phyloP scores from a whole-genome alignment of 1,139 yeast genomes.

The Kurtzmaniella quercitrusa region DNA sequence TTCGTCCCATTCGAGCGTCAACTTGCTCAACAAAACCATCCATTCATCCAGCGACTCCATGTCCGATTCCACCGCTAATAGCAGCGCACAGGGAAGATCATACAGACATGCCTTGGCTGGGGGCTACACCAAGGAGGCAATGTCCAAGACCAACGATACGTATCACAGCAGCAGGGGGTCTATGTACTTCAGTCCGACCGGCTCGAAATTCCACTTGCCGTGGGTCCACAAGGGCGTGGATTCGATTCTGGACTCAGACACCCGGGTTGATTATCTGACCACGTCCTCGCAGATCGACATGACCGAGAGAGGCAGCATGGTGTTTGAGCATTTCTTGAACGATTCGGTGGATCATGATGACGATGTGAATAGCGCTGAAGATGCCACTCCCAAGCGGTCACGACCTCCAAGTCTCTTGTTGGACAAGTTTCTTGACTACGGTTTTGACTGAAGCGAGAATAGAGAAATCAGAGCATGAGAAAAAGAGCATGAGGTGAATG shows the following conservation, averaged over 20 bases:
- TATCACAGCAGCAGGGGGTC: slow-evolving; percentile 20
- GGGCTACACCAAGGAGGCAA: neutral
- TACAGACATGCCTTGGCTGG: slow-evolving; percentile 17
- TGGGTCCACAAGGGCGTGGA: neutral
- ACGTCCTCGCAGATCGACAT: slow-evolving; percentile 1
- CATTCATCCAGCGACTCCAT: slow-evolving; percentile 5
- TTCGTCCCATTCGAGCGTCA: slow-evolving; percentile 9
- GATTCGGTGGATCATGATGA: neutral
- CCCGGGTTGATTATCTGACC: neutral
- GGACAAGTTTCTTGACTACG: slow-evolving; percentile 21
- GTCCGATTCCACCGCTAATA: slow-evolving; percentile 8
- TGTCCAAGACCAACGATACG: neutral
- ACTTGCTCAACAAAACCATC: slow-evolving; percentile 10
- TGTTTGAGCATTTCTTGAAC: neutral
- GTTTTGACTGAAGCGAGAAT: too few relatives aligned
- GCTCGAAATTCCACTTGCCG: neutral
- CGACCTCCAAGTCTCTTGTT: slow-evolving; percentile 31
- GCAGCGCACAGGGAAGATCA: slow-evolving; percentile 17
- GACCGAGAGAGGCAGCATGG: neutral
- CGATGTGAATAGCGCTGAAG: neutral
- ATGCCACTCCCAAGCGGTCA: slow-evolving; percentile 5
- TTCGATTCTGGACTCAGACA: neutral
- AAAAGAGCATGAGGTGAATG: too few relatives aligned
- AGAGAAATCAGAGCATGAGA: too few relatives aligned
- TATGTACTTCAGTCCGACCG: slow-evolving; percentile 35